A percentile compares a stretch with the other conserved stretches of the same genome.
Evolutionary conservation across 176 grass and related monocot species (phyloP).

Genomic region (Oryza glaberrima): DNA sequence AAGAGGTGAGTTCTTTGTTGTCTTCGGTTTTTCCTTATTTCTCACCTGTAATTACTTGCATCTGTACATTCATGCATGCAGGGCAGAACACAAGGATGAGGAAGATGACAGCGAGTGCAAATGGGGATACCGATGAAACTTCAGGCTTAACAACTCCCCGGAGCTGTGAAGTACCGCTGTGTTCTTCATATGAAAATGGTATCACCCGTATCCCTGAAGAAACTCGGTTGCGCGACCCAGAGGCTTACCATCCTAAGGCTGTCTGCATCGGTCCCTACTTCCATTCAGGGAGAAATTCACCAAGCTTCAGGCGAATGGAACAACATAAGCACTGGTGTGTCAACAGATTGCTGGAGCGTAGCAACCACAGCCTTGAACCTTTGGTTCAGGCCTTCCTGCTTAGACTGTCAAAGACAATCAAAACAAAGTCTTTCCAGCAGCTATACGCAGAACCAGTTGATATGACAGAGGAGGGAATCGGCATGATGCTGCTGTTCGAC

Average conservation of each 20-base stretch:
- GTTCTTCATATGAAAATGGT: background rate
- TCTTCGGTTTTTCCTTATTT: conserved; percentile 12
- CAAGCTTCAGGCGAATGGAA: conserved; percentile 24
- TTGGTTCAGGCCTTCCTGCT: conserved; percentile 17
- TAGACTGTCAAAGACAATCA: background rate
- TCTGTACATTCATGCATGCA: conserved; percentile 17
- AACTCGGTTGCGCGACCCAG: background rate
- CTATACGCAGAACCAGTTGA: background rate
- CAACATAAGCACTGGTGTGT: conserved; percentile 13
- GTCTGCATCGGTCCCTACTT: conserved; percentile 20
- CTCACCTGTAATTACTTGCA: conserved; percentile 31
- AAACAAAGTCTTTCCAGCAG: conserved; percentile 17
- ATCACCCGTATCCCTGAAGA: conserved; percentile 27
- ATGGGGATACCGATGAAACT: conserved; percentile 22
- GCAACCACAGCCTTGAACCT: conserved; percentile 13
- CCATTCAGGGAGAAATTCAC: conserved; percentile 4
- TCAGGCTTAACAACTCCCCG: background rate
- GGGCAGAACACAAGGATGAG: conserved; percentile 3
- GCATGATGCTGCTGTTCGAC: conserved; percentile 34
- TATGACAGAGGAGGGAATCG: conserved; percentile 24
- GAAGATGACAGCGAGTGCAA: background rate
- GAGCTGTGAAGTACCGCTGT: background rate
- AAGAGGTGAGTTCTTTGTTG: conserved; percentile 37
- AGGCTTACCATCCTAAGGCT: conserved; percentile 30
- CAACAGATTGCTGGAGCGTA: background rate